Conservation (phyloP, 2,329 filamentous ascomycete genomes). For the Ophioceras dolichostomum region DNA sequence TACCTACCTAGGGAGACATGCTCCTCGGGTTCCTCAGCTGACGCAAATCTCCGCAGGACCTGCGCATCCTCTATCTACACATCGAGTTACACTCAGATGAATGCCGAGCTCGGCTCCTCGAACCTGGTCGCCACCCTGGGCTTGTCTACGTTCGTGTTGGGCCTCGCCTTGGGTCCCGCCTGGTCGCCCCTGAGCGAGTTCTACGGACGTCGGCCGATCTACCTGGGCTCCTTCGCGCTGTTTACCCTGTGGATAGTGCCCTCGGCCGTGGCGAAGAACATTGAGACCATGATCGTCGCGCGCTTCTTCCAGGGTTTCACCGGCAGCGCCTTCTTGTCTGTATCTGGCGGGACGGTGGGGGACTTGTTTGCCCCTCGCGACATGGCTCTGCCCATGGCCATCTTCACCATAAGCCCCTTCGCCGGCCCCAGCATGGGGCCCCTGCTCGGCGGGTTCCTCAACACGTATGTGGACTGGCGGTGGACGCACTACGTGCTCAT, state of each 20-base stretch:
- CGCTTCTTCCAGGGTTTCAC: constrained; percentile 69
- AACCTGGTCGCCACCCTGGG: constrained; percentile 67
- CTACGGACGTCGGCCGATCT: constrained; percentile 73
- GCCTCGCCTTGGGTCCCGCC: constrained; percentile 52
- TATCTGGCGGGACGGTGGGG: constrained; percentile 76
- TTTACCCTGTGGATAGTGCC: constrained; percentile 76
- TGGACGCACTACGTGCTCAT: constrained; percentile 79
- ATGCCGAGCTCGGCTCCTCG: constrained; percentile 59
- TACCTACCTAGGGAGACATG: not conserved
- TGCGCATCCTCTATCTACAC: constrained; percentile 80
- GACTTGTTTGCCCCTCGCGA: constrained; percentile 61
- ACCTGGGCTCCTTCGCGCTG: constrained; percentile 59
- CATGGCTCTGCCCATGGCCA: constrained; percentile 70
- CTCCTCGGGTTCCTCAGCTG: not conserved
- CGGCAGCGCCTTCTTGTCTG: constrained; percentile 56
- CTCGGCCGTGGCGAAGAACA: constrained; percentile 68
- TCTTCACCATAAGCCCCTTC: constrained; percentile 59
- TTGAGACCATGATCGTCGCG: constrained; percentile 64
- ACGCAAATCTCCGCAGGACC: constrained; percentile 5
- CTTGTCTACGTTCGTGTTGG: constrained; percentile 71
- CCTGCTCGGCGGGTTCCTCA: constrained; percentile 68
- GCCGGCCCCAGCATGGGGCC: constrained; percentile 48
- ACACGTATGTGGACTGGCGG: constrained; percentile 60
- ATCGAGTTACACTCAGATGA: constrained; percentile 66
- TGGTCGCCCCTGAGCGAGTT: constrained; percentile 60